Base-by-base conservation (phyloP, 768 basidiomycete species). In the Omphalotus guepiniiformis region DNA sequence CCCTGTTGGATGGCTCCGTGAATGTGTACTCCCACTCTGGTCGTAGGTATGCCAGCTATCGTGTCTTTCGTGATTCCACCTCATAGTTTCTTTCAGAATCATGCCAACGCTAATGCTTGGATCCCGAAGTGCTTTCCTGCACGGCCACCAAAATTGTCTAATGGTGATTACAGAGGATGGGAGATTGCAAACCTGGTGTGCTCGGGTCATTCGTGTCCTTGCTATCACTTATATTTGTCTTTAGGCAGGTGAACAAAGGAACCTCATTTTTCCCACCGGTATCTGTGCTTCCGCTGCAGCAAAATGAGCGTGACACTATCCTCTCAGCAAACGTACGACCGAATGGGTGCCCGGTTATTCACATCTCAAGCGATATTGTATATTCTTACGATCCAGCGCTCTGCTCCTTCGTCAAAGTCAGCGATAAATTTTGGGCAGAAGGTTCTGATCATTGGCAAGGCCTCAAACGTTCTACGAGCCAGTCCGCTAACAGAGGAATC, bases 371-470 rank as follows among this genome's bases (percentile, higher is more conserved):
- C 22, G 89, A 91, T n/a, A 65, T 81, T 16, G 78, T 85, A 3
- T 86, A 88, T 59, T 82, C 90, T 0, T 97, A 89, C 63, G 91
- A 95, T 54, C 44, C 76, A 2, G 64, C 72, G 6, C 73, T 94
- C 1, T 63, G 65, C 23, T 60, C 80, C 4, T 97, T 91, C 83
- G 73, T 82, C 42, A 83, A 84, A 55, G 66, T 97, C 32, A 81
- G 80, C 35, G 87, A 90, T 41, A 68, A 77, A 1, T 95, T 93
- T 90, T 94, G 88, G 84, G 70, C 84, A 0, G 79, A 85, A 54
- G 85, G 88, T 32, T 91, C 88, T 0, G 85, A 89, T 51, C 78
- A 76, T 18, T 93, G 92, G 90, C 85, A 88, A 57, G 79, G 81
- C 26, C 76, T 87, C 4, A 78, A 80, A 50, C 75, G 82, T 25